phyloP scores from a whole-genome alignment of 768 basidiomycete genomes.

The Fomitopsis pulvina region DNA sequence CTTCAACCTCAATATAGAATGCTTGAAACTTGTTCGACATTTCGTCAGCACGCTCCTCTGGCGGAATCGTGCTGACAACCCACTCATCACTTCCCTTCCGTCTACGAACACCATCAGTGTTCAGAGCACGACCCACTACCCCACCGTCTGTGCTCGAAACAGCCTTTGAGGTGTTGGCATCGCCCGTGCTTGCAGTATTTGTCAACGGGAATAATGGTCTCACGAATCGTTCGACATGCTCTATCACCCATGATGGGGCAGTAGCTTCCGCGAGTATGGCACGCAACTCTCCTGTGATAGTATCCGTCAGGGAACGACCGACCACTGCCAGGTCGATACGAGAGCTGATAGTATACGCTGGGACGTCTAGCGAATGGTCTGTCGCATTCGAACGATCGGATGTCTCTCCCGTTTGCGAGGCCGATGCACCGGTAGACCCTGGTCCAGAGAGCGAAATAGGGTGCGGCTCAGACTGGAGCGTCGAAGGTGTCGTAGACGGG shows the following conservation, averaged over 20 bases:
- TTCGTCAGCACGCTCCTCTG: constrained; percentile 44
- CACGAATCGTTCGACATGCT: constrained; percentile 51
- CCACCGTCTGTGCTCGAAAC: constrained; percentile 4
- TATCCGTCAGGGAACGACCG: constrained; percentile 44
- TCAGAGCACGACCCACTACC: constrained; percentile 7
- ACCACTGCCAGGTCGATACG: constrained; percentile 48
- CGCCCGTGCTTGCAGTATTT: constrained; percentile 13
- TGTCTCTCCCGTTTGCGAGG: constrained; percentile 17
- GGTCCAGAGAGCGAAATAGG: constrained; percentile 6
- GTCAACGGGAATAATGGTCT: constrained; percentile 53
- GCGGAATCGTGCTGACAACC: constrained; percentile 1
- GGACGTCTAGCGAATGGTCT: constrained; percentile 43
- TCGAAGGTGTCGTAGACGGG: constrained; percentile 14
- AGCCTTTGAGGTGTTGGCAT: constrained; percentile 4
- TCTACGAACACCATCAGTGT: constrained; percentile 4
- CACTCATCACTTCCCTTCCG: constrained; percentile 8
- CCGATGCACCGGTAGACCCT: constrained; percentile 23
- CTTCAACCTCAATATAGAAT: constrained; percentile 63
- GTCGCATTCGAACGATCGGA: constrained; percentile 17
- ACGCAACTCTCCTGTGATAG: constrained; percentile 51
- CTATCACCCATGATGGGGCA: constrained; percentile 51
- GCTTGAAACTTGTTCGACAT: constrained; percentile 53
- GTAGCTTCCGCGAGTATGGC: constrained; percentile 33
- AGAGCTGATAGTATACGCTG: constrained; percentile 52
- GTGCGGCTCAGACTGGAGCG: constrained; percentile 12